A percentile compares a stretch with the other conserved stretches of the same genome.
Conservation (phyloP, 225 moss, liverwort and hornwort species). For the Pseudisothecium myosuroides region DNA sequence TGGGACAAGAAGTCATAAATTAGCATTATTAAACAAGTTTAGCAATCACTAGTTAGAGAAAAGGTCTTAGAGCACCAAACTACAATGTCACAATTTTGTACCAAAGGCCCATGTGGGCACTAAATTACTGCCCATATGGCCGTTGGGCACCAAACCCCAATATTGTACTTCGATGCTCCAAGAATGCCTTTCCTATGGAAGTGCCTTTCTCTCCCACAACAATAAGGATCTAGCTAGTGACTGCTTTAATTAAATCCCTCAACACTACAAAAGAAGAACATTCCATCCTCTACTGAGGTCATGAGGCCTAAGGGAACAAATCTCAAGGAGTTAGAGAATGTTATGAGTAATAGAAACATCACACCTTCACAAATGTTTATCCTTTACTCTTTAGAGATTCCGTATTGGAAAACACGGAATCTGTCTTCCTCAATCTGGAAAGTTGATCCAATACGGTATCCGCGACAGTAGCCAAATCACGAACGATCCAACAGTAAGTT, state of each 20-base stretch:
- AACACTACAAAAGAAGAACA: not conserved
- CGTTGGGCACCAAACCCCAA: not conserved
- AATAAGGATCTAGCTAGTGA: not conserved
- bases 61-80: not conserved
- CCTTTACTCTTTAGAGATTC: not conserved
- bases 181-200: not conserved
- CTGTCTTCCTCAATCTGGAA: not conserved
- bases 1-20: not conserved
- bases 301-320: not conserved
- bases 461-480: not conserved
- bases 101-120: not conserved
- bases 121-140: not conserved
- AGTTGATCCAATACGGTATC: not conserved
- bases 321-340: not conserved
- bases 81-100: not conserved
- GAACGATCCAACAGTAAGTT: not conserved
- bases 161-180: not conserved
- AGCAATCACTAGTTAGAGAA: not conserved
- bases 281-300: not conserved
- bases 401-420: not conserved
- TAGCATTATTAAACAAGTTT: not conserved
- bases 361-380: not conserved
- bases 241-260: not conserved
- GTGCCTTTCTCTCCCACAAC: not conserved
- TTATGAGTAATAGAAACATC: not conserved